Evolutionary conservation across 2,329 filamentous ascomycete genomes (phyloP).

Genomic region (Aureobasidium sp.): DNA sequence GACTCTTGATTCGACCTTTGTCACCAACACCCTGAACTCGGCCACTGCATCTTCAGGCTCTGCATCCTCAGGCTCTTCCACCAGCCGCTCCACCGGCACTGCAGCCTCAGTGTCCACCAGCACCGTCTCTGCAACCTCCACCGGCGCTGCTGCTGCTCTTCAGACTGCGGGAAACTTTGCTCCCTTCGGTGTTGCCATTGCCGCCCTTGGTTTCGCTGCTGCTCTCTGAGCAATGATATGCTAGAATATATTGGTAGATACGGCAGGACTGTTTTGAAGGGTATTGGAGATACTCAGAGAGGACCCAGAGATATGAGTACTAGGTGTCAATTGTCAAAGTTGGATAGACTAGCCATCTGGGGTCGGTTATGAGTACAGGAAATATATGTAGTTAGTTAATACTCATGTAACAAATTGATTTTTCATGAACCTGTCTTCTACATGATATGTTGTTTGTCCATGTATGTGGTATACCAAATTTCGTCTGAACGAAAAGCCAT

Average conservation of each 20-base stretch:
- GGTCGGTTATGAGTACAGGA: not conserved
- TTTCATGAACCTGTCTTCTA: not conserved
- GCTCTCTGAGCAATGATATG: not conserved
- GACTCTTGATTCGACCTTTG: not conserved
- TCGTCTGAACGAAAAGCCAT: no score
- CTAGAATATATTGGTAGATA: no score
- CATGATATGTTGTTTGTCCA: not conserved
- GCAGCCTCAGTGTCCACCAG: not conserved
- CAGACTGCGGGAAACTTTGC: not conserved
- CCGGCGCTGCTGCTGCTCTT: not conserved
- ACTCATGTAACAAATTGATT: not conserved
- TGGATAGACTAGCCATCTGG: not conserved
- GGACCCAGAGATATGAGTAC: not conserved
- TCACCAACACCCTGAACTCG: not conserved
- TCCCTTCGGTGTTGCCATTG: not conserved
- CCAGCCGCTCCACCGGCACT: not conserved
- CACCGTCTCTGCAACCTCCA: not conserved
- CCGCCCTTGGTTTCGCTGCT: conserved; percentile 5
- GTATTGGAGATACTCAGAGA: no score
- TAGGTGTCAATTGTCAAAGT: not conserved
- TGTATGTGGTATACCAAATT: no score
- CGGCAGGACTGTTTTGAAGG: no score
- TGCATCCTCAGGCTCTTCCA: not conserved
- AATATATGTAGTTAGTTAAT: not conserved
- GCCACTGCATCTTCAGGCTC: no score